Evolutionary conservation across 768 basidiomycete species (phyloP).

Genomic region (Grammothele lineata): DNA sequence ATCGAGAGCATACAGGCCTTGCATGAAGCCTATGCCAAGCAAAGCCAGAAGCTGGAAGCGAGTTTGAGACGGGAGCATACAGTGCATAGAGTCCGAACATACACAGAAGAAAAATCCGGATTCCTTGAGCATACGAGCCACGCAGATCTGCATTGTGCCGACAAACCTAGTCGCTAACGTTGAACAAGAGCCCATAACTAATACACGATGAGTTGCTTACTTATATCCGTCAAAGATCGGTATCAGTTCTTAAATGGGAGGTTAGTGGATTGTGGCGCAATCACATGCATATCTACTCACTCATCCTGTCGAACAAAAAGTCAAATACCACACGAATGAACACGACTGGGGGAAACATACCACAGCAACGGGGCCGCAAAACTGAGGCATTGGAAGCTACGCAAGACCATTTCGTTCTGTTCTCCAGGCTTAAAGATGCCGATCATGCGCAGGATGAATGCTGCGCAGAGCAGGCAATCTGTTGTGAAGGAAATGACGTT

Average conservation of each 20-base stretch:
- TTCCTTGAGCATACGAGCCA: conserved; percentile 89
- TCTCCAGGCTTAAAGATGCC: conserved; percentile 40
- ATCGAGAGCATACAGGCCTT: conserved; percentile 86
- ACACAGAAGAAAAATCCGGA: conserved; percentile 91
- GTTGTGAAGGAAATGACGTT: conserved; percentile 65
- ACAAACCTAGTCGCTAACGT: conserved; percentile 52
- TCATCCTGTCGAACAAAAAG: conserved; percentile 56
- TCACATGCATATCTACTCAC: conserved; percentile 44
- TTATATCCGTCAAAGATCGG: conserved; percentile 82
- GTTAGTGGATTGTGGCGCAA: background rate
- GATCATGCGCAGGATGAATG: conserved; percentile 68
- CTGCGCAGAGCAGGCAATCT: conserved; percentile 65
- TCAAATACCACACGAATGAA: background rate
- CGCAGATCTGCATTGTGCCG: conserved; percentile 92
- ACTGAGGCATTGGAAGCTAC: conserved; percentile 86
- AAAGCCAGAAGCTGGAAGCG: conserved; percentile 66
- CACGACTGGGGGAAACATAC: no score
- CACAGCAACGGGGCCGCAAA: conserved; percentile 87
- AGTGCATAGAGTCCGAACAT: conserved; percentile 15
- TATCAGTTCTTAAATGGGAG: conserved; percentile 50
- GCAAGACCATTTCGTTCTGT: conserved; percentile 43
- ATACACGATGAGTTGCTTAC: conserved; percentile 35
- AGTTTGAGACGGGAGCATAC: no score
- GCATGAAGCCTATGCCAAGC: conserved; percentile 78
- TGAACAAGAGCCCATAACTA: background rate